These are phyloP conservation scores for Botryotinia convoluta DNA, from an alignment of 2,329 filamentous ascomycete genomes.

Conservation along the genomic window DNA sequence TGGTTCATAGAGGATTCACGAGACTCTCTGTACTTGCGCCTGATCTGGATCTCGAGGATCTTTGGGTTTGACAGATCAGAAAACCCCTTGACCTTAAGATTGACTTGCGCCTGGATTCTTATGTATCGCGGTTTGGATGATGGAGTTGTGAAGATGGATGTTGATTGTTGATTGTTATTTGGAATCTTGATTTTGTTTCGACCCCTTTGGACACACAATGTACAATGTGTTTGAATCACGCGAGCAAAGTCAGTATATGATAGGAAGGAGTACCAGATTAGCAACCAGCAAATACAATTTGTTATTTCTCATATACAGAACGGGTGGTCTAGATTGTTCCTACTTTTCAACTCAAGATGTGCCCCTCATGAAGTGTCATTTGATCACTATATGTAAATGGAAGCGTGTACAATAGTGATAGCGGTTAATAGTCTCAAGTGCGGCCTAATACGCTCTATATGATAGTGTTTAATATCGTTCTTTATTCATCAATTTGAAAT, in stretches of 20 bases:
- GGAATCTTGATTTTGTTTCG: background rate
- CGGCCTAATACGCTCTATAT: accelerated
- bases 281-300: background rate
- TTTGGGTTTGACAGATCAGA: background rate
- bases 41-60: background rate
- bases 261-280: background rate
- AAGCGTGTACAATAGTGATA: no score
- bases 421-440: accelerated
- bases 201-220: background rate
- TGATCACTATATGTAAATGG: background rate
- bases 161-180: background rate
- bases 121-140: background rate
- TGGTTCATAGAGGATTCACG: background rate
- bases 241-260: background rate
- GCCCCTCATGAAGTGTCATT: background rate
- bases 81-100: background rate
- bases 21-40: no score
- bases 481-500: background rate
- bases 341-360: background rate
- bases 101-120: background rate
- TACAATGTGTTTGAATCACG: background rate
- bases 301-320: background rate
- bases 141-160: background rate
- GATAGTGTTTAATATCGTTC: background rate
- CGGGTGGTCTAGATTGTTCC: background rate